Base-by-base conservation (phyloP, 495 filamentous ascomycete genomes). In the Annulohypoxylon maeteangense region DNA sequence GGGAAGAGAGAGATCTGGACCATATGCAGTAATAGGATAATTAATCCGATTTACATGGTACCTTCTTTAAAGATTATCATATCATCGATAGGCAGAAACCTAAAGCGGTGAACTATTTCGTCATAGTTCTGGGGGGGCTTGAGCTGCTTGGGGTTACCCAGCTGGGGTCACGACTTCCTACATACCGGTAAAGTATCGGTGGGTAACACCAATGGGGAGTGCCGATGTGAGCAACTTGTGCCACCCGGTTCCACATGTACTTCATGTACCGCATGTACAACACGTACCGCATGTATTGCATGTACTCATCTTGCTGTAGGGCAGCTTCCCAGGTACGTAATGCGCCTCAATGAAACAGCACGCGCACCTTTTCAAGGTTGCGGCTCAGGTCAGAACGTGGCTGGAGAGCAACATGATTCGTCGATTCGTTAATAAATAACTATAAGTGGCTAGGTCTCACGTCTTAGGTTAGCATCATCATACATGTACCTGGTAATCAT, bases 291-390 rank as follows among this genome's bases (percentile, higher is more conserved):
- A 53, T 53, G 23, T 53, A 53, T 16, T 11, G 14, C 25, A 53
- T 31, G 48, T 53, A 53, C 45, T 23, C 25, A 48, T 48, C 45
- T 20, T 18, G 40, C n/a, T 44, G 47, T 51, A 51, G 3, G 20
- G 25, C 20, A 14, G 34, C 50, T 54, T 54, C 32, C 25, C 40
- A 68, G 56, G 56, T 27, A 70, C 48, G 38, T 66, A 62, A 62
- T 68, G 60, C 70, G 70, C 70, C 70, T 72, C 64, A 68, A 72
- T 72, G 69, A 55, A 72, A 72, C 69, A 36, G 53, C 45, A 60
- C 47, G 23, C 22, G 45, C 47, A 23, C 40, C 22, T 23, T 48
- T 27, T 55, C 47, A 45, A 31, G 8, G 16, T 68, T 73, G 70
- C 70, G 70, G 70, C 70, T 73, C 70, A 68, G n/a, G 11, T 36